Base-by-base conservation (phyloP, 306 rosid genomes). In the Prunus salicina region DNA sequence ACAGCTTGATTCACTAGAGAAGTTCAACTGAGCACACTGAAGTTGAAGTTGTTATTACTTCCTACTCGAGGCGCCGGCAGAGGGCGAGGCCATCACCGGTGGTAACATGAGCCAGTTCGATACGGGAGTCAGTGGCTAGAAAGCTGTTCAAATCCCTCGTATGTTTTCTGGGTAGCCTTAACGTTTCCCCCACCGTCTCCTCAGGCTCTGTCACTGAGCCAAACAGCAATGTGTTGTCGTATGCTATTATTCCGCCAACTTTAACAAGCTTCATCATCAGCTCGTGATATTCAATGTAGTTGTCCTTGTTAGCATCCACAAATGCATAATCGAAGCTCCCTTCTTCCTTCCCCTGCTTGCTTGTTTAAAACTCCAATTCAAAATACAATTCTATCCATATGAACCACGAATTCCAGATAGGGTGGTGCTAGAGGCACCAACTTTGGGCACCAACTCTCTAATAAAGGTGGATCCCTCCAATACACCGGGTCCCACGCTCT, bases 161-260 rank as follows among this genome's bases (percentile, higher is more conserved):
- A 34, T 18, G 18, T 27, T 64, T 68, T 38, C 86, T 82, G 2
- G 1, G 0, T 43, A 3, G 1, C 45, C 64, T 73, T 0, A 34
- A 0, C 0, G 0, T 0, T 16, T 80, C 84, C 2, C 22, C 72
- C 34, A 76, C 51, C 65, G 41, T 69, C 0, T 84, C 76, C 43
- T 81, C 84, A 12, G 84, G 28, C 41, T 78, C 45, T 0, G 79
- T 86, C 61, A 88, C 93, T 0, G 84, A 18, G 11, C 91, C 90
- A 47, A 12, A 43, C 93, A 91, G 85, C 12, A 88, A 14, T 3
- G 93, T 88, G 76, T 91, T 87, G 20, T 87, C 91, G 20, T 87
- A 88, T 3, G 79, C 84, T n/a, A 87, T 87, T n/a, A 85, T 73
- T 50, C 93, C 91, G 0, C 91, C 93, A 12, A 83, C 66, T 71